phyloP scores from a whole-genome alignment of 495 filamentous ascomycete species.

The Penicillium simplicissimum region DNA sequence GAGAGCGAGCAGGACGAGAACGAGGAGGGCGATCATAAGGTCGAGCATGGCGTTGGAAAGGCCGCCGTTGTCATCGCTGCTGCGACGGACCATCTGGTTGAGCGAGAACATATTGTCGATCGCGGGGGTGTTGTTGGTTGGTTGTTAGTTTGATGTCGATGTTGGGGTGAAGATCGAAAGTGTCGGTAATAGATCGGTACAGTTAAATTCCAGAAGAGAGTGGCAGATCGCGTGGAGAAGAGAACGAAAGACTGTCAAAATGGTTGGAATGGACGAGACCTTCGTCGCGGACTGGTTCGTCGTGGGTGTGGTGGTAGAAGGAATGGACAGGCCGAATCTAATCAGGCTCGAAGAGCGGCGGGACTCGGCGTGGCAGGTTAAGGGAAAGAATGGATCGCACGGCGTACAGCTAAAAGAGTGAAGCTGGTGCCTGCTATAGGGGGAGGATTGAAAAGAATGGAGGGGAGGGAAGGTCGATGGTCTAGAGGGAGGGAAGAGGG shows the following conservation, averaged over 20 bases:
- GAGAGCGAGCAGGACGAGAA: slow-evolving; percentile 69
- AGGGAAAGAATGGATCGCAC: slow-evolving; percentile 56
- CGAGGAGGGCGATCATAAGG: slow-evolving; percentile 76
- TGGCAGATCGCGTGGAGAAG: slow-evolving; percentile 22
- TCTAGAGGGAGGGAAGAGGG: slow-evolving; percentile 33
- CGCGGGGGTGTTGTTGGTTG: neutral
- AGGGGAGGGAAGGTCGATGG: slow-evolving; percentile 27
- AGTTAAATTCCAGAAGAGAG: slow-evolving; percentile 25
- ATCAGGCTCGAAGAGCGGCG: neutral
- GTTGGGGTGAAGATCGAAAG: slow-evolving; percentile 9
- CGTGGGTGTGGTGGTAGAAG: slow-evolving; percentile 9
- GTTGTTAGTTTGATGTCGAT: slow-evolving; percentile 22
- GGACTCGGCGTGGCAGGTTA: neutral
- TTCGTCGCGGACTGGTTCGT: slow-evolving; percentile 12
- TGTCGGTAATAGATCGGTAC: slow-evolving; percentile 20
- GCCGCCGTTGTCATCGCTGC: slow-evolving; percentile 48
- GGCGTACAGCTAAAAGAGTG: slow-evolving; percentile 76
- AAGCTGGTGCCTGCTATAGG: slow-evolving; percentile 66
- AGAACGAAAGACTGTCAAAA: slow-evolving; percentile 13
- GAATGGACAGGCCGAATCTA: slow-evolving; percentile 1
- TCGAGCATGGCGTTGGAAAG: slow-evolving; percentile 61
- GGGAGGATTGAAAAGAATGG: slow-evolving; percentile 29
- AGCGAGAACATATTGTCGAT: slow-evolving; percentile 45
- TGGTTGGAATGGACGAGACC: slow-evolving; percentile 15
- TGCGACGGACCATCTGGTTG: slow-evolving; percentile 49